Evolutionary conservation across 2,329 filamentous ascomycete species (phyloP).

Genomic region (Saccharata proteae): DNA sequence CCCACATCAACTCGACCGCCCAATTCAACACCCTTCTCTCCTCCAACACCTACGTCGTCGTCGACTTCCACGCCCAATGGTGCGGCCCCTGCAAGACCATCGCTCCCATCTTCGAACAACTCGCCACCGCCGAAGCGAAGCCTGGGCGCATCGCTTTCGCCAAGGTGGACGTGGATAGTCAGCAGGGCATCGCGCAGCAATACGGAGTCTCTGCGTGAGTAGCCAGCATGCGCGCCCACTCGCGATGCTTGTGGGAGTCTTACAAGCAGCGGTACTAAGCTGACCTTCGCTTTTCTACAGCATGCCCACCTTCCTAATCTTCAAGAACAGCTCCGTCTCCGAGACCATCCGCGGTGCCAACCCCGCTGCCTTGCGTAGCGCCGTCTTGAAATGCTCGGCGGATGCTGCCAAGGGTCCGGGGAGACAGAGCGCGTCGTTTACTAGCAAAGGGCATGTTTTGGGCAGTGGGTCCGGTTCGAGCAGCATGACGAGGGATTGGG

Average conservation of each 20-base stretch:
- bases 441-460: slow-evolving; percentile 31
- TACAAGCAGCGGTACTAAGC: background rate
- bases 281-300: too few relatives aligned
- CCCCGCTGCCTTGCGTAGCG: slow-evolving; percentile 34
- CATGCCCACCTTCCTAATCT: slow-evolving; percentile 39
- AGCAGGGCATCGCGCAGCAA: slow-evolving; percentile 37
- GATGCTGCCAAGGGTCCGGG: slow-evolving; percentile 27
- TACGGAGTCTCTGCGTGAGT: slow-evolving; percentile 37
- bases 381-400: slow-evolving; percentile 32
- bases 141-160: slow-evolving; percentile 37
- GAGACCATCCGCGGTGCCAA: slow-evolving; percentile 38
- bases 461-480: slow-evolving; percentile 14
- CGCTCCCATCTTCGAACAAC: slow-evolving; percentile 38
- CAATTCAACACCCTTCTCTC: slow-evolving; percentile 24
- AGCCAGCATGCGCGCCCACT: too few relatives aligned
- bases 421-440: slow-evolving; percentile 23
- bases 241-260: background rate
- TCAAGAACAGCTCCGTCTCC: slow-evolving; percentile 30
- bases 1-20: slow-evolving; percentile 18
- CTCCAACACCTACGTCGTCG: slow-evolving; percentile 28
- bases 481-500: slow-evolving; percentile 15
- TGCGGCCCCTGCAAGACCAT: slow-evolving; percentile 46
- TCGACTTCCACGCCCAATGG: slow-evolving; percentile 45
- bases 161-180: slow-evolving; percentile 44
- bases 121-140: slow-evolving; percentile 38